These are phyloP conservation scores for Tuber umbilicatum DNA, from an alignment of 495 filamentous ascomycete species.

Conservation along the genomic window DNA sequence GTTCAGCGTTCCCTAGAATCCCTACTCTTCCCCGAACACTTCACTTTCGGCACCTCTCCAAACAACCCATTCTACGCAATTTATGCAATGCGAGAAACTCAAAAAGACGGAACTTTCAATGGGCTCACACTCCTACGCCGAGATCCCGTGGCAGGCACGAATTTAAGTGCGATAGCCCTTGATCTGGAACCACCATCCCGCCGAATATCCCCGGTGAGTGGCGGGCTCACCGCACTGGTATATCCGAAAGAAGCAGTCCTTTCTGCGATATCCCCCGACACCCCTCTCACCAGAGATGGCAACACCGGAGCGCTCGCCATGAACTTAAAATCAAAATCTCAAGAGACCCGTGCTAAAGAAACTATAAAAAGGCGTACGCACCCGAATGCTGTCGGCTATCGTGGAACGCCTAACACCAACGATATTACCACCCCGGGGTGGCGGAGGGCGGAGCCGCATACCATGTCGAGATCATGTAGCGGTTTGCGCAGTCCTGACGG, in stretches of 20 bases:
- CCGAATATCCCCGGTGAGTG: slow-evolving; percentile 6
- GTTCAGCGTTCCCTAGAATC: slow-evolving; percentile 13
- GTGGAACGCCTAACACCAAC: slow-evolving; percentile 20
- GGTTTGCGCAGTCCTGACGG: slow-evolving; percentile 24
- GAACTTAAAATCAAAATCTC: not conserved
- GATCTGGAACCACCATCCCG: slow-evolving; percentile 27
- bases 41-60: slow-evolving; percentile 24
- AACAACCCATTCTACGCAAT: slow-evolving; percentile 33
- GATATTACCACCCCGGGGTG: slow-evolving; percentile 37
- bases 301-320: not conserved
- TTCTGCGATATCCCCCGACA: slow-evolving; percentile 21
- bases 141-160: slow-evolving; percentile 16
- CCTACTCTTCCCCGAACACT: slow-evolving; percentile 25
- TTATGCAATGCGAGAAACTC: slow-evolving; percentile 24
- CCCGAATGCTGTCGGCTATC: slow-evolving; percentile 35
- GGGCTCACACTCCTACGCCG: slow-evolving; percentile 31
- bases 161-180: slow-evolving; percentile 27
- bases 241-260: slow-evolving; percentile 37
- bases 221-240: slow-evolving; percentile 30
- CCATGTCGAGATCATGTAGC: slow-evolving; percentile 33
- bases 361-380: slow-evolving; percentile 33
- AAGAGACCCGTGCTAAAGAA: slow-evolving; percentile 19
- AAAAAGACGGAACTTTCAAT: slow-evolving; percentile 21
- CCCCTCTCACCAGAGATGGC: slow-evolving; percentile 8
- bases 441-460: slow-evolving; percentile 30